Percentiles rank a stretch among this genome's conserved stretches.
Evolutionary conservation across 169 alveolate species (phyloP).

Genomic region (Plasmodium cynomolgi): DNA sequence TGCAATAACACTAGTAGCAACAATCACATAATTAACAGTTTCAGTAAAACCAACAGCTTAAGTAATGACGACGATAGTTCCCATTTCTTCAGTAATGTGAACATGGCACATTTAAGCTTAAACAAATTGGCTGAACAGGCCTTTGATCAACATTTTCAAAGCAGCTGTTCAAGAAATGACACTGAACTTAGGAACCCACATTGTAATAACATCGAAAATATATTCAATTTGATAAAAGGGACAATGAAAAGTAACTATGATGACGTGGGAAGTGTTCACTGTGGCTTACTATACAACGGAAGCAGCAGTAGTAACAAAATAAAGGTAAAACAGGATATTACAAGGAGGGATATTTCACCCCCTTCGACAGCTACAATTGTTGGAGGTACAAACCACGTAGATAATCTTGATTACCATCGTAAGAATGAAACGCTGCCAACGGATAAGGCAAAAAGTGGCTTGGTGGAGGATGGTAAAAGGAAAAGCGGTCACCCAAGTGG

Average conservation of each 20-base stretch:
- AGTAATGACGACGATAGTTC: neutral
- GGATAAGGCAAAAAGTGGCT: neutral
- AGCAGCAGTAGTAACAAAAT: neutral
- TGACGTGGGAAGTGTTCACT: neutral
- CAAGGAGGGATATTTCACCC: neutral
- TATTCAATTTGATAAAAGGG: neutral
- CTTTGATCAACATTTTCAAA: neutral
- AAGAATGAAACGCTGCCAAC: neutral
- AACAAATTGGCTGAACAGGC: neutral
- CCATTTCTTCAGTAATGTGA: neutral
- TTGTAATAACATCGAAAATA: neutral
- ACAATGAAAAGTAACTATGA: neutral
- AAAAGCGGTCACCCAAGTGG: neutral
- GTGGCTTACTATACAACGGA: neutral
- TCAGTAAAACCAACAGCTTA: neutral
- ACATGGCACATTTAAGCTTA: neutral
- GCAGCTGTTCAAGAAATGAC: neutral
- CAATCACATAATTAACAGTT: neutral
- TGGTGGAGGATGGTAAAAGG: neutral
- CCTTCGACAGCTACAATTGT: neutral
- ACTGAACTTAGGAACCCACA: neutral
- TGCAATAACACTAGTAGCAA: neutral
- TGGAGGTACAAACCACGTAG: neutral
- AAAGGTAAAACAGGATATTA: neutral
- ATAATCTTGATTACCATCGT: neutral